Evolutionary conservation across 352 stramenopile species (phyloP).

Genomic region (Elongisporangium anandrum): DNA sequence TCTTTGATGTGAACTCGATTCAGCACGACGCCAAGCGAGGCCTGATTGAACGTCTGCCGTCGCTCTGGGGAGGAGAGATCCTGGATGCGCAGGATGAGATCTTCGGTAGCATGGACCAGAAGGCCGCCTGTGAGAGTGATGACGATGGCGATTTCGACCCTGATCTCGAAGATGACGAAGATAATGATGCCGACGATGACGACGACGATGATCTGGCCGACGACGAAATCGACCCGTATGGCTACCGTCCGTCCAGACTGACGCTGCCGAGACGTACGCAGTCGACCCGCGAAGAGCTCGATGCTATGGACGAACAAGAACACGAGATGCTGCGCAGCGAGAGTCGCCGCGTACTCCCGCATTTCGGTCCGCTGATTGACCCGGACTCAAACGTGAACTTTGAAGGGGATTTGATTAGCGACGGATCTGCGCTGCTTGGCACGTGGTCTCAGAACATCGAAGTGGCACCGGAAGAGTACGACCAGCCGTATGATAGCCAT

Average conservation of each 20-base stretch:
- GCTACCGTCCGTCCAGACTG: not conserved
- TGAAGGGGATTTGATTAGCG: constrained; percentile 43
- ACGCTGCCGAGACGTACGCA: constrained; percentile 6
- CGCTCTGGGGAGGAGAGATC: constrained; percentile 61
- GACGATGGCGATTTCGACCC: constrained; percentile 51
- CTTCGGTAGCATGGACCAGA: constrained; percentile 33
- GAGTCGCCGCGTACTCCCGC: constrained; percentile 49
- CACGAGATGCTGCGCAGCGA: constrained; percentile 59
- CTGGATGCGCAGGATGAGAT: constrained; percentile 64
- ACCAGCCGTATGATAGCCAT: constrained; percentile 26
- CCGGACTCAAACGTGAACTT: constrained; percentile 61
- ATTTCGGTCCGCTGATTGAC: constrained; percentile 69
- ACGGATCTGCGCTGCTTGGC: constrained; percentile 55
- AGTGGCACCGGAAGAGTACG: constrained; percentile 24
- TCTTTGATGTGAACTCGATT: constrained; percentile 81
- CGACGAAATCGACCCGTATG: constrained; percentile 17
- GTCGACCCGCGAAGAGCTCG: constrained; percentile 53
- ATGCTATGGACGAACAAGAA: constrained; percentile 60
- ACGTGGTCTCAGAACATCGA: constrained; percentile 68
- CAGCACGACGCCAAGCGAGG: constrained; percentile 74
- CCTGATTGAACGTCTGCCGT: constrained; percentile 67
- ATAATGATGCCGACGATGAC: constrained; percentile 31
- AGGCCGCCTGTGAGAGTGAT: constrained; percentile 32
- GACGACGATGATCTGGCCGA: constrained; percentile 19
- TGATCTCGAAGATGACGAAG: constrained; percentile 21